A percentile compares a stretch with the other conserved stretches of the same genome.
phyloP scores from a whole-genome alignment of 179 eudicot genomes.

The Silene noctiflora region DNA sequence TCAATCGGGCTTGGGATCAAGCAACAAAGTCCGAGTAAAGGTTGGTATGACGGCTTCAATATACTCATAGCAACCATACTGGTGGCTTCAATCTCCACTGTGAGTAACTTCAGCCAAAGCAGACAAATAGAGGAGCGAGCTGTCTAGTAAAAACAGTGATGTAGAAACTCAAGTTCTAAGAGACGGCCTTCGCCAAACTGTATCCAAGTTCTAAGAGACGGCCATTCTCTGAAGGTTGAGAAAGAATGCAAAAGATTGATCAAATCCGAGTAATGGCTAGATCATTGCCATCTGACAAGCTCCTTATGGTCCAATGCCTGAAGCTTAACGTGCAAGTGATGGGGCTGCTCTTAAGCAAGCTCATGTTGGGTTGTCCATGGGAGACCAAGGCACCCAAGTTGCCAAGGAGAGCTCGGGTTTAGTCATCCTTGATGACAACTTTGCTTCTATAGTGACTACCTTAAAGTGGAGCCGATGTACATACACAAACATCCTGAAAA shows the following conservation, averaged over 20 bases:
- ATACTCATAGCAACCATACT: conserved; percentile 34
- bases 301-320: conserved; percentile 39
- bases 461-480: conserved; percentile 62
- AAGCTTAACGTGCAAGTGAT: conserved; percentile 34
- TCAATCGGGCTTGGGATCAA: conserved; percentile 36
- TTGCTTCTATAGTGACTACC: conserved; percentile 27
- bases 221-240: conserved; percentile 36
- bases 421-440: conserved; percentile 34
- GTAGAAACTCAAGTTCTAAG: conserved; percentile 31
- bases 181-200: conserved; percentile 28
- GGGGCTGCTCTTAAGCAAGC: conserved; percentile 41
- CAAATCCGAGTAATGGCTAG: conserved; percentile 38
- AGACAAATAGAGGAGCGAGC: conserved; percentile 41
- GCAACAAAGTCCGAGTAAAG: conserved; percentile 31
- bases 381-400: conserved; percentile 37
- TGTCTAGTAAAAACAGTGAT: conserved; percentile 27
- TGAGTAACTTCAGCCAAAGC: conserved; percentile 36
- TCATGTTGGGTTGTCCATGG: conserved; percentile 34
- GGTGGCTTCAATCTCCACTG: conserved; percentile 31
- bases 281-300: conserved; percentile 42
- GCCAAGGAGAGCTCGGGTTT: conserved; percentile 37
- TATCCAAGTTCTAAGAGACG: no score
- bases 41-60: conserved; percentile 43
- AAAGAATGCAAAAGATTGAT: conserved; percentile 40
- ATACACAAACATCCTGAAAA: conserved; percentile 65